A percentile compares a stretch with the other conserved stretches of the same genome.
Evolutionary conservation across 2,329 filamentous ascomycete species (phyloP).

Genomic region (Talaromyces sp.): DNA sequence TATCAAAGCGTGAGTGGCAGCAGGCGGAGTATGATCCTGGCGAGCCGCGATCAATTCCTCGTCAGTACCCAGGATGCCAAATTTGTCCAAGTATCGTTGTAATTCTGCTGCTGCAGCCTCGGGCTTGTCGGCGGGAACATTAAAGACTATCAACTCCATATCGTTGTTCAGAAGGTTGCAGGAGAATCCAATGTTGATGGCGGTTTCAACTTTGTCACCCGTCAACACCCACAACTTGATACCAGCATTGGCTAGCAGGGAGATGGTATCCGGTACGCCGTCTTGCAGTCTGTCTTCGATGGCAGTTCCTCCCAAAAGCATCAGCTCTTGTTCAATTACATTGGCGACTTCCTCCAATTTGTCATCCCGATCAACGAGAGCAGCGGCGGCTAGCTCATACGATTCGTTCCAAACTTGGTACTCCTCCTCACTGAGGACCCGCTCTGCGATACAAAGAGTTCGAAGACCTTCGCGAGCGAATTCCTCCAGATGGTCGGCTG

Average conservation of each 20-base stretch:
- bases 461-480: slow-evolving; percentile 93
- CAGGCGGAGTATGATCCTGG: slow-evolving; percentile 79
- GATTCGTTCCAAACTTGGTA: slow-evolving; percentile 81
- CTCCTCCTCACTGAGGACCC: slow-evolving; percentile 73
- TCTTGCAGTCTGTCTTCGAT: slow-evolving; percentile 97
- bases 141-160: slow-evolving; percentile 92
- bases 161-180: slow-evolving; percentile 97
- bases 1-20: slow-evolving; percentile 83
- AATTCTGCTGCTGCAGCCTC: slow-evolving; percentile 65
- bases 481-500: slow-evolving; percentile 92
- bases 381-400: slow-evolving; percentile 80
- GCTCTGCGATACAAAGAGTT: slow-evolving; percentile 89
- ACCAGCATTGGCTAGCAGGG: slow-evolving; percentile 82
- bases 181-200: slow-evolving; percentile 99
- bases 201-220: slow-evolving; percentile 97
- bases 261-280: slow-evolving; percentile 93
- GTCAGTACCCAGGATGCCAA: slow-evolving; percentile 78
- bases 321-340: slow-evolving; percentile 84
- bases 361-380: slow-evolving; percentile 82
- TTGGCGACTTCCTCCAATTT: slow-evolving; percentile 89
- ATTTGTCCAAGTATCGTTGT: slow-evolving; percentile 67
- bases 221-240: slow-evolving; percentile 99
- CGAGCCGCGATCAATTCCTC: slow-evolving; percentile 77
- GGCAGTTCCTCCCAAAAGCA: slow-evolving; percentile 84
- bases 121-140: slow-evolving; percentile 71